phyloP scores from a whole-genome alignment of 305 asterid genomes.

The Fraxinus platypoda region DNA sequence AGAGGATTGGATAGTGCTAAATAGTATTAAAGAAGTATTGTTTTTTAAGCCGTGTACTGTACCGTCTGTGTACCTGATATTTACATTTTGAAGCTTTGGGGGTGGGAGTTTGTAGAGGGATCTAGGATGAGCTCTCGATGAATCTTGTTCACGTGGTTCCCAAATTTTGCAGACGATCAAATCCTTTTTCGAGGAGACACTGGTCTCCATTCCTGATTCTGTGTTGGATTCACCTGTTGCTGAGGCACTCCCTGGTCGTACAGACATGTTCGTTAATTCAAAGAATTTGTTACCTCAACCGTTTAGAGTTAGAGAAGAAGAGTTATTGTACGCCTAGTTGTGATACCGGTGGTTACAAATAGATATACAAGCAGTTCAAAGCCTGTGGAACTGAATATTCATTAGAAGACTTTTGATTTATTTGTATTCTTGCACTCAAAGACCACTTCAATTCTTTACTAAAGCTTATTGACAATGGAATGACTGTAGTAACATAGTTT shows the following conservation, averaged over 20 bases:
- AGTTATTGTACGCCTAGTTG: constrained; percentile 56
- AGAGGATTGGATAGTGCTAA: neutral
- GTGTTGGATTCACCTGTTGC: constrained; percentile 70
- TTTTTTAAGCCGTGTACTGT: neutral
- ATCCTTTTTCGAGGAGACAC: constrained; percentile 69
- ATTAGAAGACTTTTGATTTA: neutral
- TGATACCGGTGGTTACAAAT: neutral
- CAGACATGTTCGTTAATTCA: constrained; percentile 53
- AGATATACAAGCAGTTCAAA: neutral
- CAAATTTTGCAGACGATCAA: constrained; percentile 55
- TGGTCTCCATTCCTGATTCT: constrained; percentile 63
- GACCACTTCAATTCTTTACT: neutral
- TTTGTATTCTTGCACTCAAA: neutral
- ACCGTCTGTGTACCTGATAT: neutral
- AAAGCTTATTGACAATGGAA: neutral
- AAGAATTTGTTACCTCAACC: constrained; percentile 69
- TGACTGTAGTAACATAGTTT: neutral
- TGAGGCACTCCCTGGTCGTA: constrained; percentile 34
- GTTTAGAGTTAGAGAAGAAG: constrained; percentile 53
- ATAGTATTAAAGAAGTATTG: neutral
- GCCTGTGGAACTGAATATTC: neutral
- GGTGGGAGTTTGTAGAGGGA: neutral
- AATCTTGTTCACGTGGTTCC: constrained; percentile 5
- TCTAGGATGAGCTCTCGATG: neutral
- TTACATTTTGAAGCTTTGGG: neutral